phyloP scores from a whole-genome alignment of 2,329 filamentous ascomycete genomes.

The Cladorrhinum sp. region DNA sequence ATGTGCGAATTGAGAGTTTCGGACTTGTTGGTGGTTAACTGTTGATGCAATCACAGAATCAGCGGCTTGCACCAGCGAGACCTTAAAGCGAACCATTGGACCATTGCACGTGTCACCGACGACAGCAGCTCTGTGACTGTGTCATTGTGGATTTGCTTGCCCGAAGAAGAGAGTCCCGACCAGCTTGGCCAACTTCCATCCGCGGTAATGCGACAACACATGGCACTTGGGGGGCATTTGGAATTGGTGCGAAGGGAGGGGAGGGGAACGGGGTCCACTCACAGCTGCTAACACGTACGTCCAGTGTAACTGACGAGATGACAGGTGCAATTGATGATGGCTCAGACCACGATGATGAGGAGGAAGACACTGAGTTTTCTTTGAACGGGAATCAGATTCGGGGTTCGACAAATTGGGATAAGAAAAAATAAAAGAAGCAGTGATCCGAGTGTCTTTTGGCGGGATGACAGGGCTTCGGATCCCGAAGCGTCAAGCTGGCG shows the following conservation, averaged over 20 bases:
- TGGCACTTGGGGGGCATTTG: background rate
- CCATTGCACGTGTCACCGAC: conserved; percentile 26
- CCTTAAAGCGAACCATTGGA: conserved; percentile 1
- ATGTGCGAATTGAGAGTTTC: conserved; percentile 3
- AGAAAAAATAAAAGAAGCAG: conserved; percentile 11
- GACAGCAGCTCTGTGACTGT: conserved; percentile 12
- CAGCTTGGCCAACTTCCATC: conserved; percentile 13
- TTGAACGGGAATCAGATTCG: background rate
- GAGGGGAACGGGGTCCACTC: conserved; percentile 18
- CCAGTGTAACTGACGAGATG: conserved; percentile 5
- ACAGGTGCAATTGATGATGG: conserved; percentile 7
- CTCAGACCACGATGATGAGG: background rate
- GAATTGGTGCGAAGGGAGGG: background rate
- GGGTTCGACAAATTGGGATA: background rate
- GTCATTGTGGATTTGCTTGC: conserved; percentile 11
- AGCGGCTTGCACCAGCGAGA: background rate
- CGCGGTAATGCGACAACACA: conserved; percentile 20
- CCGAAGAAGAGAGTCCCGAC: conserved; percentile 13
- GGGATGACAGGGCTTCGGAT: conserved; percentile 2
- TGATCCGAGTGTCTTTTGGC: conserved; percentile 2
- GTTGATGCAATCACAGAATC: conserved; percentile 4
- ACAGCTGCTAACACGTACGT: conserved; percentile 10
- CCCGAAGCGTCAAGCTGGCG: background rate
- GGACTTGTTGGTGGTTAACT: background rate
- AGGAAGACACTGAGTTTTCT: conserved; percentile 4